A percentile compares a stretch with the other conserved stretches of the same genome.
Conservation (phyloP, 805 yeast genomes). For the Myxozyma vanderwaltii region DNA sequence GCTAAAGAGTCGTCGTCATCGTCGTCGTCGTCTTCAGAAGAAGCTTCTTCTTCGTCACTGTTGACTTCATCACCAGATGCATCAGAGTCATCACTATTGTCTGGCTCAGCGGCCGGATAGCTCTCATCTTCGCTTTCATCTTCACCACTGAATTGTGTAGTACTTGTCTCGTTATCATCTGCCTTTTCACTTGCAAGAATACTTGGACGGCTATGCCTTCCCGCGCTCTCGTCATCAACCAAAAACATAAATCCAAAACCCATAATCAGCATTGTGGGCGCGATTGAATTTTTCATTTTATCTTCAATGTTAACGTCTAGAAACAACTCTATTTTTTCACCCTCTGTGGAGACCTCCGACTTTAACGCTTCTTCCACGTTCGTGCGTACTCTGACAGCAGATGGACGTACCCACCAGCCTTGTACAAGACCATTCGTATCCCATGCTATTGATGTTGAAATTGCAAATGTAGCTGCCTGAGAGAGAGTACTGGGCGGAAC, state of each 20-base stretch:
- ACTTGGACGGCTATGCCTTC: conserved; percentile 40
- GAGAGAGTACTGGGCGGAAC: conserved; percentile 83
- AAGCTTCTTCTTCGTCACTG: conserved; percentile 15
- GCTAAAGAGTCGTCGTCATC: not conserved
- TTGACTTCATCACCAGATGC: conserved; percentile 17
- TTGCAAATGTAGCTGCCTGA: conserved; percentile 88
- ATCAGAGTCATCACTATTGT: not conserved
- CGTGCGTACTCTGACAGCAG: conserved; percentile 17
- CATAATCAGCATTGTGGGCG: conserved; percentile 69
- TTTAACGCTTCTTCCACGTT: conserved; percentile 24
- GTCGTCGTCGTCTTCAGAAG: conserved; percentile 4
- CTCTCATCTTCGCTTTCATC: conserved; percentile 2
- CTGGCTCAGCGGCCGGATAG: not conserved
- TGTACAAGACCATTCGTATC: conserved; percentile 77
- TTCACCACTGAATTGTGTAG: not conserved
- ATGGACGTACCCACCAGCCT: conserved; percentile 52
- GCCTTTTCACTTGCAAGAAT: conserved; percentile 2
- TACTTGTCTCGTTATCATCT: no score
- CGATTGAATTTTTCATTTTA: conserved; percentile 14
- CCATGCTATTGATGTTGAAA: conserved; percentile 87
- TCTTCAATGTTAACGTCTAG: conserved; percentile 44
- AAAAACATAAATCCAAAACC: conserved; percentile 85
- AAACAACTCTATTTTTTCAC: conserved; percentile 45
- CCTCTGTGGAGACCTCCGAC: not conserved
- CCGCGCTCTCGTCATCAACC: conserved; percentile 56